These are phyloP conservation scores for Abrus pulchellus DNA, from an alignment of 306 rosid genomes.

Conservation along the genomic window DNA sequence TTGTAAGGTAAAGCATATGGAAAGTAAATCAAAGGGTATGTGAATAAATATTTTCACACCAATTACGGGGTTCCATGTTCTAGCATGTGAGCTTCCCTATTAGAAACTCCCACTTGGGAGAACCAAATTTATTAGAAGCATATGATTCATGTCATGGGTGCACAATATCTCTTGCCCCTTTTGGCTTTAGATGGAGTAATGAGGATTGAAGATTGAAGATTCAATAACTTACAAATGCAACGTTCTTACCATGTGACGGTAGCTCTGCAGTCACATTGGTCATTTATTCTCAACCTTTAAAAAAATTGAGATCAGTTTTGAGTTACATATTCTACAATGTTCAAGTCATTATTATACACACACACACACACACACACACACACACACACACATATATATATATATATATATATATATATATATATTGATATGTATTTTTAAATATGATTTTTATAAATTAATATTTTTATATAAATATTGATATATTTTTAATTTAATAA, in stretches of 20 bases:
- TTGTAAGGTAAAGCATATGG: background rate
- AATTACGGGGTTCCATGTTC: constrained; percentile 24
- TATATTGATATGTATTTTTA: no score
- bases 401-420: no score
- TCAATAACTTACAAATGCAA: background rate
- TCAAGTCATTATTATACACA: no score
- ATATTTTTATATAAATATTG: no score
- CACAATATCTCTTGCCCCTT: background rate
- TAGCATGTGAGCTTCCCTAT: constrained; percentile 23
- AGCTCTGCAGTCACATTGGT: background rate
- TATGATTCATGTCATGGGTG: background rate
- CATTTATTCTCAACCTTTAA: background rate
- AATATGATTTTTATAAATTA: no score
- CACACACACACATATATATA: no score
- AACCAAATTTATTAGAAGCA: background rate
- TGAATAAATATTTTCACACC: background rate
- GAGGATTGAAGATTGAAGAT: background rate
- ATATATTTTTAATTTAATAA: no score
- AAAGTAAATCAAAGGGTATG: background rate
- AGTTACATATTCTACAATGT: no score
- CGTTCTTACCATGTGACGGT: constrained; percentile 5
- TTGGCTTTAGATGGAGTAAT: constrained; percentile 10
- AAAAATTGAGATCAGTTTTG: background rate
- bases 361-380: no score
- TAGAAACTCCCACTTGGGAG: background rate